Percentiles rank a stretch among this genome's conserved stretches.
Conservation (phyloP, 1,139 yeast species). For the Torulaspora globosa region DNA sequence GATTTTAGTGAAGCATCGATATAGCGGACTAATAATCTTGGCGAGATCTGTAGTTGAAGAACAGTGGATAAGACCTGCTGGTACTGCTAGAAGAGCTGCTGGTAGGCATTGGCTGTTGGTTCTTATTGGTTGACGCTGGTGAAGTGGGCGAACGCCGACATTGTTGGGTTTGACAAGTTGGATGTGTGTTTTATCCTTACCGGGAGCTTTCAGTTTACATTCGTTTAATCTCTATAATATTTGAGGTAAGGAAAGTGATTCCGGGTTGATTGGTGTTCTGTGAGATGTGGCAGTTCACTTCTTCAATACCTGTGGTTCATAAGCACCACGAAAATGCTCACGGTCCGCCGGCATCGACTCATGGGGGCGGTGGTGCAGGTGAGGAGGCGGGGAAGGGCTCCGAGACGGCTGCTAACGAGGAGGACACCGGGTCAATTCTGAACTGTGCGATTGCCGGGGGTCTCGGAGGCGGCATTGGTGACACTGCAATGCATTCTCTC, state of each 20-base stretch:
- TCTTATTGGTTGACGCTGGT: not conserved
- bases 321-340: conserved; percentile 17
- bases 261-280: not conserved
- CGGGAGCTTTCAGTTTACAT: conserved; percentile 1
- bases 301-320: conserved; percentile 33
- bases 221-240: not conserved
- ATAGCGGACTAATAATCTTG: not conserved
- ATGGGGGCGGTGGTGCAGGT: conserved; percentile 8
- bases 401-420: conserved; percentile 14
- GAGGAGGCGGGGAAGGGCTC: conserved; percentile 16
- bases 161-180: conserved; percentile 1
- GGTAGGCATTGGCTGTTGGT: not conserved
- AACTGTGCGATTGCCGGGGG: conserved; percentile 86
- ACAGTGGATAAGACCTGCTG: not conserved
- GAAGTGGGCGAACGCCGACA: not conserved
- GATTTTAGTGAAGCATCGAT: not conserved
- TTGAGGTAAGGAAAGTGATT: too few relatives aligned
- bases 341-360: not conserved
- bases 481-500: conserved; percentile 86
- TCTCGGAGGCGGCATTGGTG: conserved; percentile 91
- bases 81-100: not conserved
- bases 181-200: conserved; percentile 2
- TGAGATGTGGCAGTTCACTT: conserved; percentile 29
- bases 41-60: not conserved
- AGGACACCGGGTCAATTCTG: conserved; percentile 42